phyloP scores from a whole-genome alignment of 805 yeast species.

The Hermanozyma aechmeae region DNA sequence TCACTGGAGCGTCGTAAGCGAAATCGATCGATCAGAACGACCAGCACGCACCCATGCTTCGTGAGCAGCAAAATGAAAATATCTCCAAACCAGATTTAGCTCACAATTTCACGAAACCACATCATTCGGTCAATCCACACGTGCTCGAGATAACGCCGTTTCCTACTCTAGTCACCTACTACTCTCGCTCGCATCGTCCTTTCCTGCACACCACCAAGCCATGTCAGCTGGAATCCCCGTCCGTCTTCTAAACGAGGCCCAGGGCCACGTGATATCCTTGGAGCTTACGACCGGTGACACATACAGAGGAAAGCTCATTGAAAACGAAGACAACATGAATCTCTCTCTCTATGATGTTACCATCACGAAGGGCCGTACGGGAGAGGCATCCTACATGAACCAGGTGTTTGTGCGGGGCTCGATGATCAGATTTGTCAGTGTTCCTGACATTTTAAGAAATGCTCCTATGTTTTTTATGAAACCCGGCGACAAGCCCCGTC shows the following conservation, averaged over 20 bases:
- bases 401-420: conserved; percentile 90
- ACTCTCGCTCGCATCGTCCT: no score
- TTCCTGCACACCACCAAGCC: no score
- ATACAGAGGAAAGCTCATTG: conserved; percentile 79
- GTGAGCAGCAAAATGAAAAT: no score
- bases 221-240: conserved; percentile 77
- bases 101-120: no score
- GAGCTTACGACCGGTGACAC: conserved; percentile 82
- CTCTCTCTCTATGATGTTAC: conserved; percentile 76
- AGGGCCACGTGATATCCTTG: conserved; percentile 77
- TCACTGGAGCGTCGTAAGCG: no score
- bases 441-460: conserved; percentile 80
- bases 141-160: no score
- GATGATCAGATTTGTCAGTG: conserved; percentile 70
- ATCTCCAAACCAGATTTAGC: no score
- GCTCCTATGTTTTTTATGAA: conserved; percentile 79
- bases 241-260: conserved; percentile 76
- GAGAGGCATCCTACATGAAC: conserved; percentile 65
- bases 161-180: no score
- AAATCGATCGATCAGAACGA: no score
- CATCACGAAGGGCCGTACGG: conserved; percentile 58
- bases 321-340: conserved; percentile 92
- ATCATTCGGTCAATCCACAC: no score
- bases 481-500: conserved; percentile 39
- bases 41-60: no score